Base-by-base conservation (phyloP, 2,329 filamentous ascomycete species). In the Grosmannia clavigera region DNA sequence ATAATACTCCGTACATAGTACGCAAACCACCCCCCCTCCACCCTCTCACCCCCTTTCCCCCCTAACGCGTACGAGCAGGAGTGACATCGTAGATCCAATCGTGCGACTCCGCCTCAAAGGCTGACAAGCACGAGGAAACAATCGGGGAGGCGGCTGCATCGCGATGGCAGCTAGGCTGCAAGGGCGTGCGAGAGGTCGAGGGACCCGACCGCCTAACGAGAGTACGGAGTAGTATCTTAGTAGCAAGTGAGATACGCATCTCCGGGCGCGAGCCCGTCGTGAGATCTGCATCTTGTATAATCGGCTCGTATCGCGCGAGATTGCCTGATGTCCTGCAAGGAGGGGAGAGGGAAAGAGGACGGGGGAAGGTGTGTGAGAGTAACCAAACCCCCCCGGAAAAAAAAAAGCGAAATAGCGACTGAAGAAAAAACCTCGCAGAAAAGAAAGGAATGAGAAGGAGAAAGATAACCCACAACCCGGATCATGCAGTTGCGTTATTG, bases 101-200 rank as follows among this genome's bases (percentile, higher is more conserved):
- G 53, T 38, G 33, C n/a, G 33, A 55, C 35, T 27, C 53, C n/a
- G n/a, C 33, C 35, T 43, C 40, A 43, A 38, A 55, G 22, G 29
- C 53, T 35, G 31, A 4, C 33, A 19, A 35, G 54, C 54, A 43
- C 54, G 54, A 55, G 54, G 54, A 38, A 55, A 40, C 54, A 38
- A 55, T 55, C 35, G 53, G 53, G 40, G n/a, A 38, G 53, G 53
- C 53, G 53, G 53, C 53, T 35, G 31, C 53, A 55, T 55, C 54
- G 11, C 27, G 54, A 55, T 55, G 54, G 54, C 33, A 52, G 50
- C 35, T 55, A 22, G 54, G 54, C 54, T 55, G 54, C 33, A 52
- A 52, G 50, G 50, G 50, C 48, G 22, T 27, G 48, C 40, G 14
- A 43, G 40, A 43, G 40, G 40, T 43, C 40, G 12, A 19, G 40